Conservation (phyloP, 805 yeast genomes). For the Candida dendrica region DNA sequence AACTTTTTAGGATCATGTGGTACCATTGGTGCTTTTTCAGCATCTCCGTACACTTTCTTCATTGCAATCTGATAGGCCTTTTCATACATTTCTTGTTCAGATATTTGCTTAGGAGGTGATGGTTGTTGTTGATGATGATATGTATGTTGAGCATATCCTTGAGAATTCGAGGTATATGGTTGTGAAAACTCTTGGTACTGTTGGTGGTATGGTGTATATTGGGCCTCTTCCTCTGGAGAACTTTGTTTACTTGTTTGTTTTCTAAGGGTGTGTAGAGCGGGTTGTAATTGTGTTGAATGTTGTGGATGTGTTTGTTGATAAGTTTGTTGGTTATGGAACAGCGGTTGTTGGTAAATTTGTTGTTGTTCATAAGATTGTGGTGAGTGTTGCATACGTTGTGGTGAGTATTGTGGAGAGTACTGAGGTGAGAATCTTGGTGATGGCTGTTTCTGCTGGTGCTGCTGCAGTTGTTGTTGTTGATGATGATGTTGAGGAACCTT, state of each 20-base stretch:
- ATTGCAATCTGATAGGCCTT: slow-evolving; percentile 48
- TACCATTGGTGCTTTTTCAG: slow-evolving; percentile 4
- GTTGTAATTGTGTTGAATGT: neutral
- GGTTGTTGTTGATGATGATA: neutral
- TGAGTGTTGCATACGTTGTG: neutral
- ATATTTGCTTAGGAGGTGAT: slow-evolving; percentile 7
- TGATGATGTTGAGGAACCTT: neutral
- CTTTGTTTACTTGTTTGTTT: neutral
- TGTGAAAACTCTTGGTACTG: neutral
- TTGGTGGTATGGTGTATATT: neutral
- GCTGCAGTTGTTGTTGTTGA: neutral
- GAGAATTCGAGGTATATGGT: neutral
- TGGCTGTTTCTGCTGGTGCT: neutral
- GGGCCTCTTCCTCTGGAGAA: neutral
- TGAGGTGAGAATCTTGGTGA: neutral
- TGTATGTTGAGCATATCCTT: neutral
- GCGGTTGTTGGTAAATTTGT: neutral
- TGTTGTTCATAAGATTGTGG: neutral
- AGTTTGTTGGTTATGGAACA: neutral
- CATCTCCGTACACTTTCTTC: slow-evolving; percentile 44
- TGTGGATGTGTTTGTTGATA: neutral
- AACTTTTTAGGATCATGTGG: neutral
- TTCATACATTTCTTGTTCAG: slow-evolving; percentile 46
- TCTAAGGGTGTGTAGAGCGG: neutral
- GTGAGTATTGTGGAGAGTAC: neutral